Evolutionary conservation across 2,329 filamentous ascomycete genomes (phyloP).

Genomic region (Aphanoascus verrucosus): DNA sequence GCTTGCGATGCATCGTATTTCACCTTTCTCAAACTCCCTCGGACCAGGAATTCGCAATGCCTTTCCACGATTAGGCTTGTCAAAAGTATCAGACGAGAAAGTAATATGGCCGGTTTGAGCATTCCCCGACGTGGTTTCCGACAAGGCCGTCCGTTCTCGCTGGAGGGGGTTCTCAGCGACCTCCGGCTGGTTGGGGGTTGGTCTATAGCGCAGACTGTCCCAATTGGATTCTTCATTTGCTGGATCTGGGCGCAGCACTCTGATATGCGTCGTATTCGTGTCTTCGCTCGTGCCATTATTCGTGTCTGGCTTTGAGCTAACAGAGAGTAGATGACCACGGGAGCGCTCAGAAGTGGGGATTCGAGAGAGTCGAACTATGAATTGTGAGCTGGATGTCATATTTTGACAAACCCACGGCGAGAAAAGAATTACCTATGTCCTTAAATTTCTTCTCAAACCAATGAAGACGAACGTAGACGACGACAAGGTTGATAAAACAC

Average conservation of each 20-base stretch:
- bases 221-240: background rate
- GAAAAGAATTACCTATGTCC: conserved; percentile 24
- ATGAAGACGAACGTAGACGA: conserved; percentile 39
- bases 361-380: conserved; percentile 11
- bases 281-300: background rate
- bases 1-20: background rate
- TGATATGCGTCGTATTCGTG: conserved; percentile 1
- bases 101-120: conserved; percentile 14
- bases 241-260: conserved; percentile 4
- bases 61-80: conserved; percentile 14
- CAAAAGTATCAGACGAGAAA: conserved; percentile 15
- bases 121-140: background rate
- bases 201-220: conserved; percentile 7
- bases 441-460: conserved; percentile 43
- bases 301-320: background rate
- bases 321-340: conserved; percentile 7
- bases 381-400: background rate
- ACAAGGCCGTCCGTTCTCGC: background rate
- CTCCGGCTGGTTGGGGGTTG: background rate
- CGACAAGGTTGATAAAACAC: conserved; percentile 41
- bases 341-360: conserved; percentile 11
- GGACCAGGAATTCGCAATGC: conserved; percentile 16
- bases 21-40: conserved; percentile 17
- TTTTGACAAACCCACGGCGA: too few relatives aligned
- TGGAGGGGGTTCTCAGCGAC: background rate